Percentiles rank a stretch among this genome's conserved stretches.
Evolutionary conservation across 768 basidiomycete species (phyloP).

Genomic region (Leccinum aurantiacum): DNA sequence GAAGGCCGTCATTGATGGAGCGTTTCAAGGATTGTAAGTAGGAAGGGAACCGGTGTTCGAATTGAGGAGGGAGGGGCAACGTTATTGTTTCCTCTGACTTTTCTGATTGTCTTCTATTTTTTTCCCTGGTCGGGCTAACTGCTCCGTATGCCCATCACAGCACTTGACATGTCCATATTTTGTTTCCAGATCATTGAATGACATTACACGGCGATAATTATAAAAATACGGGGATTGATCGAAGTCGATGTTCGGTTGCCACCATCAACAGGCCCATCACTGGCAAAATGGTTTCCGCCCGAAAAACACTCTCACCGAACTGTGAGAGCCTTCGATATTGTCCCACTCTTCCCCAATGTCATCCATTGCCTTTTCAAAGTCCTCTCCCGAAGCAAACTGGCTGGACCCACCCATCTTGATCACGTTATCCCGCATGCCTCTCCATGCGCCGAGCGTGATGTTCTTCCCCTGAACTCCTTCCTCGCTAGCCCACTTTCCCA

Average conservation of each 20-base stretch:
- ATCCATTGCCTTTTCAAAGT: constrained; percentile 20
- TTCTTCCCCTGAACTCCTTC: constrained; percentile 22
- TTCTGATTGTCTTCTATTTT: background rate
- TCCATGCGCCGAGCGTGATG: constrained; percentile 17
- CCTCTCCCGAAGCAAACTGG: constrained; percentile 17
- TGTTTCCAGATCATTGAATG: background rate
- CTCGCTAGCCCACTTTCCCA: constrained; percentile 29
- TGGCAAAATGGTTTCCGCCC: constrained; percentile 16
- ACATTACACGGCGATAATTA: background rate
- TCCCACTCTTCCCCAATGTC: constrained; percentile 29
- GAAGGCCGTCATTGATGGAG: constrained; percentile 53
- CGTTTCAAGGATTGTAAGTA: constrained; percentile 49
- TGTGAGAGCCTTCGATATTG: constrained; percentile 13
- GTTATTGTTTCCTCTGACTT: background rate
- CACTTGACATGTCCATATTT: background rate
- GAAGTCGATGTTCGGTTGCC: background rate
- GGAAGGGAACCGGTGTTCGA: background rate
- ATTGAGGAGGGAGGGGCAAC: background rate
- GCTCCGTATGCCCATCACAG: background rate
- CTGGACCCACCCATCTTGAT: constrained; percentile 19
- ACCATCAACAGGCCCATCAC: background rate
- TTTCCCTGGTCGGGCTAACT: background rate
- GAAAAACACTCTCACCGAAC: constrained; percentile 3
- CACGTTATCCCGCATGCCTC: constrained; percentile 24
- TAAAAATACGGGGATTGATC: background rate